These are phyloP conservation scores for Macaranga tanarius DNA, from an alignment of 441 rosid genomes.

Conservation along the genomic window DNA sequence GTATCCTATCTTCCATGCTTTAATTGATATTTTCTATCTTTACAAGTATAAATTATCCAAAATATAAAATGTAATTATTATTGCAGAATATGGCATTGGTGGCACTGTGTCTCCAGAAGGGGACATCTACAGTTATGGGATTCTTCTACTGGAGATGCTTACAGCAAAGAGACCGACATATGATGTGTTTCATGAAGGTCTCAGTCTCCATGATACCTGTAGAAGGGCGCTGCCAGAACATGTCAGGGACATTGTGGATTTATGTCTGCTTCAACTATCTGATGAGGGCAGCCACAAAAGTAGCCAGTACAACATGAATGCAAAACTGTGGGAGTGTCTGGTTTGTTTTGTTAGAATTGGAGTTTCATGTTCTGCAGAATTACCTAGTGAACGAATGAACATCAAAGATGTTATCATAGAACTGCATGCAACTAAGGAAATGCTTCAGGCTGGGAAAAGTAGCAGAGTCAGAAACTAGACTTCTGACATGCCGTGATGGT, in stretches of 20 bases:
- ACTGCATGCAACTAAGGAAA: neutral
- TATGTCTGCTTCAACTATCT: neutral
- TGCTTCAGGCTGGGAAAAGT: neutral
- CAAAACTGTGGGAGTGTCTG: neutral
- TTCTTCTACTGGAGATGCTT: conserved; percentile 11
- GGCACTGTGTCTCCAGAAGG: conserved; percentile 12
- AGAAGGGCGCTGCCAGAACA: neutral
- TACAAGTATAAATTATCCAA: no score
- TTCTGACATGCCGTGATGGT: no score
- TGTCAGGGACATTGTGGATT: neutral
- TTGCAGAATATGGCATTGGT: conserved; percentile 27
- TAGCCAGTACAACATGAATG: neutral
- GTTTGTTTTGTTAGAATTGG: neutral
- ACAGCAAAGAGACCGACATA: neutral
- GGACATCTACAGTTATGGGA: conserved; percentile 28
- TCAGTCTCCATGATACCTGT: conserved; percentile 11
- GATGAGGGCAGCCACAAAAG: no score
- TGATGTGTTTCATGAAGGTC: neutral
- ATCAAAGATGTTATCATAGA: neutral
- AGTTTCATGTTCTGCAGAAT: neutral
- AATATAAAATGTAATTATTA: neutral
- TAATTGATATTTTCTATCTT: neutral
- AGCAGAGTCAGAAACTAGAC: no score
- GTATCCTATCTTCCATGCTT: conserved; percentile 8
- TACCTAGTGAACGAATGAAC: neutral